phyloP scores from a whole-genome alignment of 805 yeast species.

The Candida montana region DNA sequence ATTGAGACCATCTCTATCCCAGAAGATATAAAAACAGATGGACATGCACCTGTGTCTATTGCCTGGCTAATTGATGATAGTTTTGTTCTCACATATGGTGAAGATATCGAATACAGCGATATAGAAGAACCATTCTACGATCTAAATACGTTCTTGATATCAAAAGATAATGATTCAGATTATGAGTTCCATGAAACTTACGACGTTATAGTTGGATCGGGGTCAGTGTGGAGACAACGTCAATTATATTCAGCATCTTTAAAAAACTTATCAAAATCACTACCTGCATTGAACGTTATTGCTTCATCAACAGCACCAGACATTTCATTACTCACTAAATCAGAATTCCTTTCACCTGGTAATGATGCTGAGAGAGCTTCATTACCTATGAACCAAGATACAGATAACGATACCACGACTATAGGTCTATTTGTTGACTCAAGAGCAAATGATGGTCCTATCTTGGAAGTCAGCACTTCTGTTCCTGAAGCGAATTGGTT shows the following conservation, averaged over 20 bases:
- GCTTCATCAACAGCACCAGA: conserved; percentile 67
- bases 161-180: neutral
- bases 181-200: conserved; percentile 28
- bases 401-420: conserved; percentile 65
- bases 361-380: conserved; percentile 72
- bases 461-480: conserved; percentile 47
- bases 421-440: conserved; percentile 66
- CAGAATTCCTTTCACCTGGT: conserved; percentile 38
- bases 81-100: conserved; percentile 26
- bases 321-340: conserved; percentile 39
- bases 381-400: conserved; percentile 61
- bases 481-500: conserved; percentile 54
- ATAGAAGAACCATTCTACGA: conserved; percentile 26
- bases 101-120: conserved; percentile 23
- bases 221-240: conserved; percentile 42
- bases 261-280: conserved; percentile 34
- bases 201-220: conserved; percentile 50
- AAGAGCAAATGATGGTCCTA: conserved; percentile 36
- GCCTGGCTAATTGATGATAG: conserved; percentile 13
- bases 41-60: conserved; percentile 14
- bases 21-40: conserved; percentile 16
- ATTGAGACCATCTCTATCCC: conserved; percentile 9
- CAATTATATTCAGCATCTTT: conserved; percentile 39
- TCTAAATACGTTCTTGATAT: conserved; percentile 22
- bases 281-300: conserved; percentile 36